Percentiles rank a stretch among this genome's conserved stretches.
These are phyloP conservation scores for Hygrocybe punicea DNA, from an alignment of 768 basidiomycete species.

Conservation along the genomic window DNA sequence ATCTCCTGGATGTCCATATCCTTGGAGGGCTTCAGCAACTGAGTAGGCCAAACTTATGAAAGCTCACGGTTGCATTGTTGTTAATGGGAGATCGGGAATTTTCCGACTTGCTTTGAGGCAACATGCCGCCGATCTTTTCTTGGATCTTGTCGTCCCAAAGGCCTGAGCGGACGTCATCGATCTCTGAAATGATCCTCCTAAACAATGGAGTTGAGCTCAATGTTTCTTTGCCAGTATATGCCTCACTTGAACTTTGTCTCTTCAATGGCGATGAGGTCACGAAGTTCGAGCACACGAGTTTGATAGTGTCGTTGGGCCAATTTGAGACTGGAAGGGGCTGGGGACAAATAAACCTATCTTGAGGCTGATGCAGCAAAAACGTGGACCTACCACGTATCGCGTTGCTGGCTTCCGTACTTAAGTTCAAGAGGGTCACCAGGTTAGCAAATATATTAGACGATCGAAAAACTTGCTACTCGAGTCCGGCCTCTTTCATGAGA, in stretches of 20 bases:
- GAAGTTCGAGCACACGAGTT: slow-evolving; percentile 66
- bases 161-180: slow-evolving; percentile 71
- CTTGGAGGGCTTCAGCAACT: not conserved
- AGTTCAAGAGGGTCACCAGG: not conserved
- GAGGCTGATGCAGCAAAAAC: not conserved
- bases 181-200: slow-evolving; percentile 68
- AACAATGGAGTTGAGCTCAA: not conserved
- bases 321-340: slow-evolving; percentile 62
- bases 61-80: slow-evolving; percentile 6
- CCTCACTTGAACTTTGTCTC: slow-evolving; percentile 76
- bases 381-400: slow-evolving; percentile 48
- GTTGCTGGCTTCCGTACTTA: slow-evolving; percentile 51
- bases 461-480: slow-evolving; percentile 52
- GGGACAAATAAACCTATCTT: slow-evolving; percentile 7
- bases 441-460: slow-evolving; percentile 11
- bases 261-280: slow-evolving; percentile 64
- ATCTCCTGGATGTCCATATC: slow-evolving; percentile 10
- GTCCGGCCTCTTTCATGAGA: slow-evolving; percentile 64
- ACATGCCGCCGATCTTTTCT: slow-evolving; percentile 25
- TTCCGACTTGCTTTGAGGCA: not conserved
- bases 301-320: slow-evolving; percentile 76
- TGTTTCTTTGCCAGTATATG: too few species aligned
- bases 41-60: not conserved
- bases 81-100: not conserved
- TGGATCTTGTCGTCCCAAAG: slow-evolving; percentile 55